A percentile compares a stretch with the other conserved stretches of the same genome.
Conservation (phyloP, 768 basidiomycete genomes). For the Pholiota microspora region DNA sequence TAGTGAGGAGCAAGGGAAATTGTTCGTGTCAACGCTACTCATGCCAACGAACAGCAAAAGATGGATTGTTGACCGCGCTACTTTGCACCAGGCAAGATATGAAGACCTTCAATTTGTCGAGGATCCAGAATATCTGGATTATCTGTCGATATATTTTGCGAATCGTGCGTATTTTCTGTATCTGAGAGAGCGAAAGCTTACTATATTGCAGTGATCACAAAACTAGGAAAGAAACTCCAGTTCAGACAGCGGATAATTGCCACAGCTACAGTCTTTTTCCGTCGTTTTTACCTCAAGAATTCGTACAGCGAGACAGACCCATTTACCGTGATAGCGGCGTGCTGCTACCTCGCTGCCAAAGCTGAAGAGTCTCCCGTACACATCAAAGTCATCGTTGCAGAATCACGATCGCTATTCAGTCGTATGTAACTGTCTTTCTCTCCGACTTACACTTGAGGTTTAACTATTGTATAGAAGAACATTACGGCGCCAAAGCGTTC, state of each 20-base stretch:
- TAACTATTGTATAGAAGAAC: conserved; percentile 43
- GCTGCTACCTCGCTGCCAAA: conserved; percentile 95
- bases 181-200: background rate
- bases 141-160: conserved; percentile 86
- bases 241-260: conserved; percentile 91
- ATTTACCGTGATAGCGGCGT: conserved; percentile 88
- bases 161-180: conserved; percentile 49
- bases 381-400: conserved; percentile 87
- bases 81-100: conserved; percentile 67
- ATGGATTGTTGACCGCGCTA: conserved; percentile 85
- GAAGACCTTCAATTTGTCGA: conserved; percentile 81
- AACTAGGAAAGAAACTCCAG: conserved; percentile 78
- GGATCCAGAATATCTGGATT: conserved; percentile 73
- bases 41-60: conserved; percentile 62
- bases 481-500: conserved; percentile 76
- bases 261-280: conserved; percentile 93
- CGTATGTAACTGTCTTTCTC: conserved; percentile 40
- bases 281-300: conserved; percentile 96
- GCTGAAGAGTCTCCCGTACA: conserved; percentile 95
- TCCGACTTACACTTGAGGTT: background rate
- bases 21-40: conserved; percentile 18
- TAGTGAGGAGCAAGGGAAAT: conserved; percentile 51
- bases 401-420: conserved; percentile 76
- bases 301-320: conserved; percentile 95
- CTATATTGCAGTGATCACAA: conserved; percentile 64